A percentile compares a stretch with the other conserved stretches of the same genome.
phyloP scores from a whole-genome alignment of 2,329 filamentous ascomycete genomes.

The Scopulariopsis brevicaulis region DNA sequence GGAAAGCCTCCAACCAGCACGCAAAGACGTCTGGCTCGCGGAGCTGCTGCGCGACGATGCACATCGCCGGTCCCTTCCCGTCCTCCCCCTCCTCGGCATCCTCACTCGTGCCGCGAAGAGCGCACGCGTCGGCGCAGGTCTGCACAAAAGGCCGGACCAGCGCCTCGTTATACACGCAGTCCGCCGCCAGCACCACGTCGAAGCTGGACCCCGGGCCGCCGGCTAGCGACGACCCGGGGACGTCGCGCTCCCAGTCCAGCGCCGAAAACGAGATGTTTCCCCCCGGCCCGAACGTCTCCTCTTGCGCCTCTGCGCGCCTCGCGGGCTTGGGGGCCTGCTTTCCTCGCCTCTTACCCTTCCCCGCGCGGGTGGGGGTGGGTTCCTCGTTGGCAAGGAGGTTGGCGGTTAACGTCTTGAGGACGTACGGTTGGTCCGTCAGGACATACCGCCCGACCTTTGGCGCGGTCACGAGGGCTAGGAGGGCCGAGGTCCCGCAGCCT shows the following conservation, averaged over 20 bases:
- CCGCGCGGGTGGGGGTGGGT: background rate
- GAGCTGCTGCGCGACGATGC: constrained; percentile 80
- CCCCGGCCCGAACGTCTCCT: background rate
- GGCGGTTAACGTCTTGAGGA: constrained; percentile 61
- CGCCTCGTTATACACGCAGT: constrained; percentile 91
- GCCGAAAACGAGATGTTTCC: constrained; percentile 41
- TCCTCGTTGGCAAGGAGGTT: constrained; percentile 58
- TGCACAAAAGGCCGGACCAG: constrained; percentile 73
- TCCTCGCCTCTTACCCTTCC: background rate
- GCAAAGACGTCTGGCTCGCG: constrained; percentile 79
- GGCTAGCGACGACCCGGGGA: constrained; percentile 32
- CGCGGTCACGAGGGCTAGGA: constrained; percentile 55
- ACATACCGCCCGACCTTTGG: constrained; percentile 54
- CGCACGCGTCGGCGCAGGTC: constrained; percentile 66
- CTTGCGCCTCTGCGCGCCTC: background rate
- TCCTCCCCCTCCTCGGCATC: constrained; percentile 8
- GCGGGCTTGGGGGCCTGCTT: background rate
- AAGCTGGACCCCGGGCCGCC: constrained; percentile 34
- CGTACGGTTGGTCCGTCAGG: constrained; percentile 82
- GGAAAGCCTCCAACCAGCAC: constrained; percentile 62
- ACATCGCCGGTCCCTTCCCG: constrained; percentile 45
- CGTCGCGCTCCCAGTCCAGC: constrained; percentile 75
- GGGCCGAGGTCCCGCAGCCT: constrained; percentile 75
- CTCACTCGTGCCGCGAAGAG: constrained; percentile 28
- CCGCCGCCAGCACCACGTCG: constrained; percentile 71